A percentile compares a stretch with the other conserved stretches of the same genome.
Evolutionary conservation across 768 basidiomycete species (phyloP).

Genomic region (Holtermannia corniformis): DNA sequence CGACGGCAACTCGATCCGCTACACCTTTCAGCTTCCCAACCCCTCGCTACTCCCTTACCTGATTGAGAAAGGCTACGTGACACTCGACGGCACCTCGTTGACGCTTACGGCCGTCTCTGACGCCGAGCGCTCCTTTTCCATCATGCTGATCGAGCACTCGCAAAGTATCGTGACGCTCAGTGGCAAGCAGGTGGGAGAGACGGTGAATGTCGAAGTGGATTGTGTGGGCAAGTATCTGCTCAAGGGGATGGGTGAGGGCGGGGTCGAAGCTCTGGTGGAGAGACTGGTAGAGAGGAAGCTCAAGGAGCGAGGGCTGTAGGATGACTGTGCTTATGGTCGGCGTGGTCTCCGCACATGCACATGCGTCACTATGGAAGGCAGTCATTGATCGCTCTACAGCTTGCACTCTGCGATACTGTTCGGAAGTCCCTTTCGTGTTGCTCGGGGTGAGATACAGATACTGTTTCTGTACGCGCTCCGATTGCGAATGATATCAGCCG

Average conservation of each 20-base stretch:
- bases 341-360: no score
- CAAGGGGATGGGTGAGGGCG: conserved; percentile 14
- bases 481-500: no score
- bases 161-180: conserved; percentile 76
- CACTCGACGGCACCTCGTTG: conserved; percentile 87
- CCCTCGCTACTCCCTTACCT: conserved; percentile 59
- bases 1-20: conserved; percentile 82
- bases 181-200: conserved; percentile 62
- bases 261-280: conserved; percentile 20
- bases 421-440: no score
- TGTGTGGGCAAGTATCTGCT: conserved; percentile 39
- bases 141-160: conserved; percentile 95
- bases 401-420: no score
- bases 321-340: no score
- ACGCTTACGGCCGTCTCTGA: conserved; percentile 66
- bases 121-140: conserved; percentile 53
- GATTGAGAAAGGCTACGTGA: conserved; percentile 87
- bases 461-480: no score
- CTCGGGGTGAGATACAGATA: no score
- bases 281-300: conserved; percentile 30
- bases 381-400: no score
- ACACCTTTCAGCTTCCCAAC: conserved; percentile 64
- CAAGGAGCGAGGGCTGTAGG: conserved; percentile 21
- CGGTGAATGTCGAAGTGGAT: conserved; percentile 78
- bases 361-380: no score